Base-by-base conservation (phyloP, 2,329 filamentous ascomycete species). In the Diplodia scrobiculata region DNA sequence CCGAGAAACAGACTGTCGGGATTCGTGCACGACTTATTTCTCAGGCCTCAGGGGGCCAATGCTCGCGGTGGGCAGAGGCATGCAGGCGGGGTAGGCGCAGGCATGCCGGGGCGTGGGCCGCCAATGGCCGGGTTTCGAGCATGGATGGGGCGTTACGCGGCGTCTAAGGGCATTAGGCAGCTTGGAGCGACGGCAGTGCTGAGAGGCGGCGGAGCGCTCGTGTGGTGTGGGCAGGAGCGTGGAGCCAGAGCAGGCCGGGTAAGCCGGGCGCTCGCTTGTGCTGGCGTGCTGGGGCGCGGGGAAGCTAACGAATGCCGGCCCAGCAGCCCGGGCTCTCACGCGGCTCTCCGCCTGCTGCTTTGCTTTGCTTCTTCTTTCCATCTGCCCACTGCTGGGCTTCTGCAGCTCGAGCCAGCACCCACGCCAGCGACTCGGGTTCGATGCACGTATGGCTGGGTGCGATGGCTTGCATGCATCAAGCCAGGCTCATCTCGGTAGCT, bases 21-120 rank as follows among this genome's bases (percentile, higher is more conserved):
- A 62, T 45, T 45, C 14, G 38, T 60, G 55, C 55, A 60, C 58
- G 21, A 62, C 58, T 62, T 62, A 60, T 62, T 29, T 62, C 14
- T n/a, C 32, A 21, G 32, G 38, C 48, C 47, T 51, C 48, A 51
- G 48, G 48, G 52, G 52, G 51, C n/a, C 41, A 34, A 7, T n/a
- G 58, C 27, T 21, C 34, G n/a, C 58, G 7, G 25, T 41, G 41
- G 9, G 10, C 34, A 10, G 13, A n/a, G 19, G 27, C 54, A 45
- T 38, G 41, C 55, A 17, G 53, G 53, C 34, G 54, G 54, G 34
- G 36, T 29, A 41, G 52, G 19, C 52, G 52, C 52, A 38, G 41
- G 7, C 41, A 41, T n/a, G 38, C 17, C 3, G 9, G 7, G 14
- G 32, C 52, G 9, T 27, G 27, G 34, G 5, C 19, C 48, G 58